phyloP scores from a whole-genome alignment of 306 rosid species.

The Echinosophora koreensis region DNA sequence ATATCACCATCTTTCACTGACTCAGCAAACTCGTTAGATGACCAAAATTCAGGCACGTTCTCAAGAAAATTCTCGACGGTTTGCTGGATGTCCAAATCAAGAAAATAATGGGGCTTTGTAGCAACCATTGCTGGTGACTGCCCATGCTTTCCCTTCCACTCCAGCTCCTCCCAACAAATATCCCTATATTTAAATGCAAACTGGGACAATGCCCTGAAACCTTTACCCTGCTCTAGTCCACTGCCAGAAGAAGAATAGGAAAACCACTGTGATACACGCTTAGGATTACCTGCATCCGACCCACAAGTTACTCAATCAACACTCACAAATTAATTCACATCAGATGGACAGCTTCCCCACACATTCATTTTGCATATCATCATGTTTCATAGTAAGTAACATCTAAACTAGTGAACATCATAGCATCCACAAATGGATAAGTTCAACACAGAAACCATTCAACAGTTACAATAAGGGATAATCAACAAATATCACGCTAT shows the following conservation, averaged over 20 bases:
- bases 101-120: constrained; percentile 94
- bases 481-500: constrained; percentile 4
- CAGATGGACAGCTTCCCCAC: constrained; percentile 6
- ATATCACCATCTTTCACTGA: constrained; percentile 89
- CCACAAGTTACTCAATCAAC: constrained; percentile 47
- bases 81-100: constrained; percentile 75
- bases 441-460: constrained; percentile 10
- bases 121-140: constrained; percentile 98
- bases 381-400: constrained; percentile 6
- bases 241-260: constrained; percentile 57
- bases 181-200: constrained; percentile 86
- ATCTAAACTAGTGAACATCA: constrained; percentile 4
- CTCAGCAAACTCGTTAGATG: constrained; percentile 78
- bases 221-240: constrained; percentile 76
- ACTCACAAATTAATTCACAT: constrained; percentile 38
- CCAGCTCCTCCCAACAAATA: constrained; percentile 96
- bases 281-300: constrained; percentile 73
- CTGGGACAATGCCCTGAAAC: constrained; percentile 80
- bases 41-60: constrained; percentile 94
- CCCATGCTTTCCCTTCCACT: constrained; percentile 98
- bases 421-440: background rate
- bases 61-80: constrained; percentile 82
- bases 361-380: background rate
- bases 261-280: constrained; percentile 79
- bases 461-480: background rate